Conservation (phyloP, 257 asterid genomes). For the Fraxinus americana region DNA sequence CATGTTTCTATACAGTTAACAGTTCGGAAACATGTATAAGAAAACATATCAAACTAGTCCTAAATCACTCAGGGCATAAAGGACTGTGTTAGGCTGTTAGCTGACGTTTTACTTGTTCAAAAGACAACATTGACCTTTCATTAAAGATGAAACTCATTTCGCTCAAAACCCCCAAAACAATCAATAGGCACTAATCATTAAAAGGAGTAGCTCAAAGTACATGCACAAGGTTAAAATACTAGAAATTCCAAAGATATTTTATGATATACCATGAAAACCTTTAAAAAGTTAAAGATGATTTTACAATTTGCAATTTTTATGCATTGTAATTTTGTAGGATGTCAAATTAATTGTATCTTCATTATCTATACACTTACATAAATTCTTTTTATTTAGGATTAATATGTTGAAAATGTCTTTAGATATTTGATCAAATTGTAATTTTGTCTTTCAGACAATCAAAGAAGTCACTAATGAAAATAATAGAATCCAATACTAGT, state of each 20-base stretch:
- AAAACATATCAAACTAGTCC: not conserved
- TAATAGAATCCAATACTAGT: not conserved
- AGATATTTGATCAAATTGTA: not conserved
- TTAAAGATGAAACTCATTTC: no score
- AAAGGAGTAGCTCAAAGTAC: no score
- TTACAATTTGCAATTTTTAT: not conserved
- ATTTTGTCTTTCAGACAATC: not conserved
- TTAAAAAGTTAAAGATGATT: no score
- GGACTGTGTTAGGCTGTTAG: not conserved
- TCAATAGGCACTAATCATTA: no score
- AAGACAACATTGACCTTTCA: no score
- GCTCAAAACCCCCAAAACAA: no score
- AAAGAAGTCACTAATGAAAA: not conserved
- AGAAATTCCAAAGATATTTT: not conserved
- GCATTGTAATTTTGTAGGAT: not conserved
- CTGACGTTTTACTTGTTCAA: no score
- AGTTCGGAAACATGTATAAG: not conserved
- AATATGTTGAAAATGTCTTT: not conserved
- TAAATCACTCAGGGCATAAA: not conserved
- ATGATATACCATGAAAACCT: not conserved
- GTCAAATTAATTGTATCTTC: not conserved
- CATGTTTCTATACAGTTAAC: not conserved
- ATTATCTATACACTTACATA: not conserved
- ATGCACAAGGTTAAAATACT: no score
- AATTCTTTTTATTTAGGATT: no score